Evolutionary conservation across 1,139 yeast genomes (phyloP), one percentile per base, ranked within the genome.

Genomic region (Pichia sorboxylosa): DNA sequence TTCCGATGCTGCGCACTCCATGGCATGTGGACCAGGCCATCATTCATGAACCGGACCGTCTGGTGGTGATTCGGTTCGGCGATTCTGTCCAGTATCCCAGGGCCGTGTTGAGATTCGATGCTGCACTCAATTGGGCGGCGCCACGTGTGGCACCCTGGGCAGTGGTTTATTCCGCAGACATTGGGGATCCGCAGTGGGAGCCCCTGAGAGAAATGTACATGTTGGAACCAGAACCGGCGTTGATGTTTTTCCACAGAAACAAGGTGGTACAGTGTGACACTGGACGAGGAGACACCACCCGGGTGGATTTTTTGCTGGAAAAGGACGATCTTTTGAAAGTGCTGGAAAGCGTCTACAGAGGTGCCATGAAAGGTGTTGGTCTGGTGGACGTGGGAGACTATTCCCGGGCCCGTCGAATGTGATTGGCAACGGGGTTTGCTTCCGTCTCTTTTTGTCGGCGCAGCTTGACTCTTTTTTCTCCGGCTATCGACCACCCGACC

Each of bases 11-110:
- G 41, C 74, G 69, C 21, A 72, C 93, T 0, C 98, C 95, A n/a
- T 77, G 85, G 94, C 98, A 90, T 52, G 98, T 90, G 18, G 99
- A 92, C 57, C 97, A 90, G 52, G 95, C 98, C 6, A 90, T 90
- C 29, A 49, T 73, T 21, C 61, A 73, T 13, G 98, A 90, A 49
- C 93, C 82, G 41, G 95, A 84, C 34, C 61, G 95, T 38, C 59
- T 90, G 10, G 97, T 90, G 16, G 78, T 87, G 11, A 69, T 90
- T 19, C 66, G 98, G 26, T 90, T 90, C 55, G 98, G 98, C 1
- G 60, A 81, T 26, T 94, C 82, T 43, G 51, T n/a, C n/a, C n/a
- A n/a, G n/a, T n/a, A 64, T 36, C 84, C 80, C 43, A 66, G 72
- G 29, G 83, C 78, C 31, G 84, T 96, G 51, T 78, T 87, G 87